Conservation (phyloP, 2,329 filamentous ascomycete species). For the Apiospora rasikravindrae region DNA sequence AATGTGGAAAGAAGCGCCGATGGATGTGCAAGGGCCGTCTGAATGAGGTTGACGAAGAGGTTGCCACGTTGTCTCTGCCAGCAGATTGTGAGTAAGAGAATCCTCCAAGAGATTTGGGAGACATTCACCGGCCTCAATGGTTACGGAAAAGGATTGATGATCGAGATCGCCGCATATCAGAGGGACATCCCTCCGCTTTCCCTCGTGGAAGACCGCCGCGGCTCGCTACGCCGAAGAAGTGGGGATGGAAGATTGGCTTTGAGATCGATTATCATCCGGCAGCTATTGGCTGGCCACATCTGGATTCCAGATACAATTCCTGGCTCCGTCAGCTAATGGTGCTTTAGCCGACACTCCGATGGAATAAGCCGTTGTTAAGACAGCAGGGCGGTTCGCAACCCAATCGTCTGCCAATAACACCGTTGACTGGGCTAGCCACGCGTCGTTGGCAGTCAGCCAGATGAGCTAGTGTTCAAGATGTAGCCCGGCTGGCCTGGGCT, state of each 20-base stretch:
- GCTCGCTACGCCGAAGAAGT: background rate
- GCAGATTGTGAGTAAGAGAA: background rate
- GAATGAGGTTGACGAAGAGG: background rate
- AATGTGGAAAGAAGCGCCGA: slow-evolving; percentile 10
- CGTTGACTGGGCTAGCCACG: background rate
- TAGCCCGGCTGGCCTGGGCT: background rate
- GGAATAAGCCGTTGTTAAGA: background rate
- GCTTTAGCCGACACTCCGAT: background rate
- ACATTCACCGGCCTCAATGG: background rate
- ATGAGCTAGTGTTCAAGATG: background rate
- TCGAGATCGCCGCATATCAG: background rate
- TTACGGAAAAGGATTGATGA: background rate
- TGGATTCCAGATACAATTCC: background rate
- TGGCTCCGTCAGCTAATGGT: background rate
- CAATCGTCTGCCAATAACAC: background rate
- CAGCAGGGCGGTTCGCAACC: background rate
- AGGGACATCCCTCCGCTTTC: background rate
- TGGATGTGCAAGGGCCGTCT: background rate
- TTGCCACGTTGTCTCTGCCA: background rate
- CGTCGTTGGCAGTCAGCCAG: background rate
- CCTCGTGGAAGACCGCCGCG: background rate
- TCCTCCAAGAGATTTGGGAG: background rate
- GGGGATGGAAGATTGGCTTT: background rate
- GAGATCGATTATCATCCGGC: background rate
- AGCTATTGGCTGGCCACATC: background rate